These are phyloP conservation scores for cucumber (Cucumis sativus) DNA, from an alignment of 306 rosid genomes.

Conservation along the genomic window Cucumber_9930_V3 NC_026658.2:9785001-9785500, in stretches of 20 bases:
- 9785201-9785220: background rate
- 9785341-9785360: background rate
- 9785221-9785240: background rate
- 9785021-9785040: slow-evolving; percentile 80
- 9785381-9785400: too few species aligned
- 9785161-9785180: background rate
- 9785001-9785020: slow-evolving; percentile 97
- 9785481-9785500: too few species aligned
- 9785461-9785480: too few species aligned
- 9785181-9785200: background rate
- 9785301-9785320: background rate
- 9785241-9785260: background rate
- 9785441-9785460: too few species aligned
- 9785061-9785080: slow-evolving; percentile 98
- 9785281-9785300: background rate
- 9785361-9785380: background rate
- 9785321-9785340: background rate
- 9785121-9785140: background rate
- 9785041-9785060: slow-evolving; percentile 97
- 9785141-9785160: background rate
- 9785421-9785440: too few species aligned
- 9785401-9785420: too few species aligned
- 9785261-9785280: background rate
- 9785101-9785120: background rate
- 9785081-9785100: slow-evolving; percentile 20